A percentile compares a stretch with the other conserved stretches of the same genome.
phyloP scores from a whole-genome alignment of 306 rosid species.

The Luffa aegyptiaca region DNA sequence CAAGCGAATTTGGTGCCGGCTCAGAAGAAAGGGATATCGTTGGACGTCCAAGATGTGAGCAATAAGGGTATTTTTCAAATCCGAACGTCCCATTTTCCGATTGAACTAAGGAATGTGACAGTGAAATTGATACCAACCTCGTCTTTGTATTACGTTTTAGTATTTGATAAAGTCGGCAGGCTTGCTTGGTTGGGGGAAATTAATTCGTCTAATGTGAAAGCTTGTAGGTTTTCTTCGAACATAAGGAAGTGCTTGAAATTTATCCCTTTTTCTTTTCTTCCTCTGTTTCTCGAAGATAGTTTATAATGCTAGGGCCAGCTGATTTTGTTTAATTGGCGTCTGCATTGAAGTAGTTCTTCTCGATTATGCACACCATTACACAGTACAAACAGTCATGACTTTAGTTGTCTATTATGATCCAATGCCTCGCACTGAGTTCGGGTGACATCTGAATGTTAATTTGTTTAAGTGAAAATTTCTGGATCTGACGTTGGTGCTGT shows the following conservation, averaged over 20 bases:
- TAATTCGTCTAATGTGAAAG: background rate
- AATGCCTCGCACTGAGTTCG: background rate
- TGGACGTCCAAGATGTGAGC: conserved; percentile 7
- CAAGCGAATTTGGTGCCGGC: background rate
- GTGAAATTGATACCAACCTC: background rate
- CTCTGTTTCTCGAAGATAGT: background rate
- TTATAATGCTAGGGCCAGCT: background rate
- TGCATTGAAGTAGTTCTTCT: background rate
- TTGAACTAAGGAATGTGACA: background rate
- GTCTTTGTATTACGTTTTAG: background rate
- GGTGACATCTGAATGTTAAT: background rate
- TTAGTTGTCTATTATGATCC: background rate
- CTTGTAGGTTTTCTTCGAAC: background rate
- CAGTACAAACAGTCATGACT: background rate
- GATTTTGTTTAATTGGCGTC: background rate
- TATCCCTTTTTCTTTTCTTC: background rate
- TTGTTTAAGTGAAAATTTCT: background rate
- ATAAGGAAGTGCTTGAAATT: background rate
- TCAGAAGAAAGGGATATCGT: background rate
- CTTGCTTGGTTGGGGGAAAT: background rate
- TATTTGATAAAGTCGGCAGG: background rate
- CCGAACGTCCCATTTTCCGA: background rate
- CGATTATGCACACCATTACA: background rate
- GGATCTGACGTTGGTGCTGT: background rate
- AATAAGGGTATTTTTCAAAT: conserved; percentile 15